Evolutionary conservation across 352 stramenopile species (phyloP), one percentile per base, ranked within the genome.

Genomic region (Hyaloperonospora arabidopsidis): DNA sequence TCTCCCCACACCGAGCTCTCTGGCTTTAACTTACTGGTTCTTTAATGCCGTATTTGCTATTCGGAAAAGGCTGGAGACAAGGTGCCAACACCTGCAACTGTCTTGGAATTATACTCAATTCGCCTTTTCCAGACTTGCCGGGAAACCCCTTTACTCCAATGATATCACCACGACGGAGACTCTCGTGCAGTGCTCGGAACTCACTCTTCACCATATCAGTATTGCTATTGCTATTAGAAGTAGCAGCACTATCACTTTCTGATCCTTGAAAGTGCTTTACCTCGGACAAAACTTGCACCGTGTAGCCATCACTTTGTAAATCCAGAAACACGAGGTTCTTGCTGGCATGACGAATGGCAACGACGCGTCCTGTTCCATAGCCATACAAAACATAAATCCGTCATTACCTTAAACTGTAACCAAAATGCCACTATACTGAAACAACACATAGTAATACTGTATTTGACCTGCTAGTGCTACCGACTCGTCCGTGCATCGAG

Each of bases 31-130:
- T 49, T 57, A 89, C 80, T 25, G 76, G 79, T 40, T 87, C 85
- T 57, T 96, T 96, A 13, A 92, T 96, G 81, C 62, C 98, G 74
- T 97, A 99, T 92, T 90, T 99, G 82, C 68, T 76, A 49, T 88
- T 89, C 7, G 81, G 81, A 40, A 91, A 78, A 2, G 78, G 76
- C 53, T 85, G 72, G 48, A 99, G 79, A 70, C 96, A 99, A 15
- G 96, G 96, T 34, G 93, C 95, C 3, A 99, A 74, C 22, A 99
- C 73, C 52, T 81, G 50, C 23, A 99, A 78, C 48, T 90, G 65
- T n/a, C 71, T 74, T 32, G 82, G 74, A 46, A 92, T 85, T 56
- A 92, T 77, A 54, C 82, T 92, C n/a, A 92, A 67, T 60, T 92
- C 79, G 32, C 82, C 82, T 54, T 89, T 92, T 11, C 78, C 78